Evolutionary conservation across 345 rosid genomes (phyloP).

Genomic region (Eucalyptus cloeziana): DNA sequence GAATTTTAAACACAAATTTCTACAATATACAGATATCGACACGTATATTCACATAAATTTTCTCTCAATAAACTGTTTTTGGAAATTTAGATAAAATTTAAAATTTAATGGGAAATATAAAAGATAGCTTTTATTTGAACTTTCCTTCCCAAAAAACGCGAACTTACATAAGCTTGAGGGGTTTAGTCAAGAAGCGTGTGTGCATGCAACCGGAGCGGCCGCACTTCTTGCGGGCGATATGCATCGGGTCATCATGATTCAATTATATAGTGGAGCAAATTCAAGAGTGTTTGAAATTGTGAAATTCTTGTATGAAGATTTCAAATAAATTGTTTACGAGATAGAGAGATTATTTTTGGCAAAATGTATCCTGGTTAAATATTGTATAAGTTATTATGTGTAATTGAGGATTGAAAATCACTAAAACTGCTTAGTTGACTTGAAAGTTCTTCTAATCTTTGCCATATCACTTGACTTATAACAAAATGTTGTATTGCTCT

Average conservation of each 20-base stretch:
- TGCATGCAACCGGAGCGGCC: background rate
- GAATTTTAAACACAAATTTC: background rate
- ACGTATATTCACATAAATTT: background rate
- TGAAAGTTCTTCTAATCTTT: too few relatives aligned
- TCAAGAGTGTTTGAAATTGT: background rate
- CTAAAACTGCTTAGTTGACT: too few relatives aligned
- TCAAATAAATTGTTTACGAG: too few relatives aligned
- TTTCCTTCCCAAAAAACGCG: background rate
- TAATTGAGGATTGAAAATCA: too few relatives aligned
- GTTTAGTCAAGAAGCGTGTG: background rate
- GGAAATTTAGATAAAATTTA: too few relatives aligned
- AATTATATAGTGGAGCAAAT: background rate
- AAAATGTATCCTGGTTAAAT: too few relatives aligned
- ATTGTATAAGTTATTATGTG: too few relatives aligned
- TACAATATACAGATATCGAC: too few relatives aligned
- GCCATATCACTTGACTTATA: too few relatives aligned
- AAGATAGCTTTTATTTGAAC: too few relatives aligned
- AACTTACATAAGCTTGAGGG: background rate
- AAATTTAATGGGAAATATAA: too few relatives aligned
- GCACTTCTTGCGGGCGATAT: background rate
- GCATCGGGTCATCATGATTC: background rate
- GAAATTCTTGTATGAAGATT: background rate
- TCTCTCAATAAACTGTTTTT: background rate
- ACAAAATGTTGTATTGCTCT: too few relatives aligned
- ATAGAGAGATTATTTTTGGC: background rate